A percentile compares a stretch with the other conserved stretches of the same genome.
Evolutionary conservation across 2,329 filamentous ascomycete species (phyloP).

Genomic region (Cordyceps militaris): DNA sequence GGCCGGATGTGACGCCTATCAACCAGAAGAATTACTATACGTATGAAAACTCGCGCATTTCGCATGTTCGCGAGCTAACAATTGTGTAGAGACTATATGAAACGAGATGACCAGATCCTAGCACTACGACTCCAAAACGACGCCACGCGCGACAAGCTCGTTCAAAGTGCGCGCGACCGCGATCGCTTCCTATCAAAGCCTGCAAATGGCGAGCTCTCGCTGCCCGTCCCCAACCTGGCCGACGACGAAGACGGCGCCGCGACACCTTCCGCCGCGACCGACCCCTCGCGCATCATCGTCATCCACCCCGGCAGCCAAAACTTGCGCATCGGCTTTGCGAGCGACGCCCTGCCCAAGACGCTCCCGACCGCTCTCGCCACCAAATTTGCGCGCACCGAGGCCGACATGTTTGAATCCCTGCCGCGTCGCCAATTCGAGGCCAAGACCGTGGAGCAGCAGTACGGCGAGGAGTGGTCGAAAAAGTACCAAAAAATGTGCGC

Average conservation of each 20-base stretch:
- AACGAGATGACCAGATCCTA: constrained; percentile 93
- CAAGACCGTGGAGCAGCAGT: constrained; percentile 65
- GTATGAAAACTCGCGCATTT: constrained; percentile 41
- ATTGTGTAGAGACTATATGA: constrained; percentile 76
- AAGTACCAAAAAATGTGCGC: constrained; percentile 75
- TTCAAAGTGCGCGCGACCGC: constrained; percentile 79
- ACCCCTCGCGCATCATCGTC: constrained; percentile 86
- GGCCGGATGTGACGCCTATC: constrained; percentile 88
- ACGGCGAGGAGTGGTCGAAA: constrained; percentile 73
- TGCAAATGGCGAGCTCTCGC: constrained; percentile 57
- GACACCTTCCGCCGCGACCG: constrained; percentile 51
- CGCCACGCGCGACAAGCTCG: constrained; percentile 73
- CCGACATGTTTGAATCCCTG: constrained; percentile 72
- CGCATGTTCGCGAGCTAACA: constrained; percentile 12
- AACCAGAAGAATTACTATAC: constrained; percentile 99
- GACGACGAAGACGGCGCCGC: constrained; percentile 52
- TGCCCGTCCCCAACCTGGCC: constrained; percentile 52
- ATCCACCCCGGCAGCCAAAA: constrained; percentile 96
- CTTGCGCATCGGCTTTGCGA: constrained; percentile 87
- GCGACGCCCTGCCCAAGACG: constrained; percentile 88
- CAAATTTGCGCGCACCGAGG: constrained; percentile 70
- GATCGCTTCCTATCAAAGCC: constrained; percentile 77
- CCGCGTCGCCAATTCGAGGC: constrained; percentile 63
- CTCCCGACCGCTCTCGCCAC: constrained; percentile 89
- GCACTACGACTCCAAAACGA: constrained; percentile 84